Evolutionary conservation across 768 basidiomycete genomes (phyloP), one percentile per base, ranked within the genome.

Genomic region (Hericium coralloides): DNA sequence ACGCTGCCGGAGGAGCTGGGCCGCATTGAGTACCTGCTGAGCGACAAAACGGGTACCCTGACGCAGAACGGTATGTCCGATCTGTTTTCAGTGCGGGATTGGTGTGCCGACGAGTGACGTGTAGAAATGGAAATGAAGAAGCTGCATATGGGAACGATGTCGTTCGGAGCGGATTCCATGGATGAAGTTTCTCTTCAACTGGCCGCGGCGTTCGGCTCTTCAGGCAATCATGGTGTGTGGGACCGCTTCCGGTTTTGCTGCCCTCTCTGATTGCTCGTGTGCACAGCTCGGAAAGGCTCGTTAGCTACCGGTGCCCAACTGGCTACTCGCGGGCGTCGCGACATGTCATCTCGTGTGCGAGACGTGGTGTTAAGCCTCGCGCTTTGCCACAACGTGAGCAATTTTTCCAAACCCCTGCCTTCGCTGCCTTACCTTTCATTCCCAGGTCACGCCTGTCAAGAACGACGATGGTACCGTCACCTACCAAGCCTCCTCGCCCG

Each of bases 61-160:
- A 99, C 97, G 0, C 91, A 98, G 69, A 99, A 99, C 67, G 95
- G 95, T 93, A 59, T 25, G 80, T 66, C 15, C 12, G 38, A 52
- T 18, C 22, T 38, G 10, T 12, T 14, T 45, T 45, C 18, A 10
- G 18, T 17, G 18, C 9, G 20, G 22, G 5, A 10, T 37, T 14
- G 20, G 15, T 23, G 17, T 56, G 41, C 53, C 39, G 18, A 12
- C 43, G 37, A 31, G 31, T 7, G 2, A 56, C 26, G 43, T 15
- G 7, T 37, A 98, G 95, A 98, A 69, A 99, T 99, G 97, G 95
- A 98, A 71, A 90, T 98, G 89, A 94, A 88, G 77, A 99, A 97
- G 69, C 75, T 99, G 26, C 97, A 98, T 66, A 92, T 98, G 88
- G 97, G 97, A 4, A 99, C 97, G 1, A 92, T 98, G 81, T 95